Evolutionary conservation across 2,329 filamentous ascomycete species (phyloP).

Genomic region (Magnaporthiopsis poae): DNA sequence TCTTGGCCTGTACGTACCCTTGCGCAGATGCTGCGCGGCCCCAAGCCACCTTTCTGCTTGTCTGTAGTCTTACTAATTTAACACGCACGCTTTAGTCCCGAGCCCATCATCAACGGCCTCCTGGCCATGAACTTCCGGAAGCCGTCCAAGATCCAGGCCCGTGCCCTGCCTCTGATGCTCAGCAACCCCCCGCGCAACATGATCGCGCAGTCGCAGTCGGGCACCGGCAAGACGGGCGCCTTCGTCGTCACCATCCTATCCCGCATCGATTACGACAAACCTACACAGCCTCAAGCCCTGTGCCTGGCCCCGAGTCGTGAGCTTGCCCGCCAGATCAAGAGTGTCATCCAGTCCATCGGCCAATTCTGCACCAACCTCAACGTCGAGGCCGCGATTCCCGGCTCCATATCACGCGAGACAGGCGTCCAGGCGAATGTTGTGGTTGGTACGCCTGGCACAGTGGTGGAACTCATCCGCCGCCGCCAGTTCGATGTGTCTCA

Average conservation of each 20-base stretch:
- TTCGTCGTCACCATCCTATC: conserved; percentile 88
- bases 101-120: conserved; percentile 62
- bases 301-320: conserved; percentile 88
- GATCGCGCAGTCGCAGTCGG: conserved; percentile 98
- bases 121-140: conserved; percentile 78
- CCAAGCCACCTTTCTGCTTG: conserved; percentile 3
- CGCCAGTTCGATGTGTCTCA: conserved; percentile 61
- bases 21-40: not conserved
- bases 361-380: conserved; percentile 67
- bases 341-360: conserved; percentile 74
- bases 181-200: conserved; percentile 81
- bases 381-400: conserved; percentile 74
- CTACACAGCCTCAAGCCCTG: conserved; percentile 69
- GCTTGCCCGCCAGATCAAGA: conserved; percentile 85
- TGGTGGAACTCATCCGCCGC: conserved; percentile 74
- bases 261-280: conserved; percentile 64
- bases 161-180: conserved; percentile 80
- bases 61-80: not conserved
- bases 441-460: conserved; percentile 88
- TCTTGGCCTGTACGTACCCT: conserved; percentile 61
- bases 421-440: conserved; percentile 68
- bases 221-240: conserved; percentile 93
- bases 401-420: conserved; percentile 58
- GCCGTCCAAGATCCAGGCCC: conserved; percentile 96
- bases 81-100: conserved; percentile 31